Evolutionary conservation across 164 flowering plant genomes (phyloP).

Genomic region (Annona squamosa): DNA sequence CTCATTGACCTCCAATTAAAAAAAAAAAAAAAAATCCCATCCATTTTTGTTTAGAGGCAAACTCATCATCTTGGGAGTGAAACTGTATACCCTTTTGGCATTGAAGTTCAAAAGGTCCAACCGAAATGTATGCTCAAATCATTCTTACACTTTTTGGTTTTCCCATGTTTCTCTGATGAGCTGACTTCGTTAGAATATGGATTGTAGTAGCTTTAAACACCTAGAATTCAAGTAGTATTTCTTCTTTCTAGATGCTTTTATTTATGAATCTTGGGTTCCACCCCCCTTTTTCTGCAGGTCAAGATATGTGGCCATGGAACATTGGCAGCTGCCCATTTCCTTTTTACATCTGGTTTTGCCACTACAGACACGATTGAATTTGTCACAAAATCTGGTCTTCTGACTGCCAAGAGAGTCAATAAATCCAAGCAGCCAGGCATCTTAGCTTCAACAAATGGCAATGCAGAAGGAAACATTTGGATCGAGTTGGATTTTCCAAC

Average conservation of each 20-base stretch:
- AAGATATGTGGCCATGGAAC: constrained; percentile 26
- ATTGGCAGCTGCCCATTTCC: constrained; percentile 29
- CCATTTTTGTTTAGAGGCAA: too few relatives aligned
- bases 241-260: neutral
- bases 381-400: constrained; percentile 56
- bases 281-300: constrained; percentile 16
- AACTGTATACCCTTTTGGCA: too few relatives aligned
- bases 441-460: constrained; percentile 20
- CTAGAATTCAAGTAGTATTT: neutral
- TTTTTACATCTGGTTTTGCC: constrained; percentile 44
- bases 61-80: too few relatives aligned
- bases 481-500: constrained; percentile 74
- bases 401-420: constrained; percentile 48
- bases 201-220: too few relatives aligned
- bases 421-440: constrained; percentile 9
- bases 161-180: too few relatives aligned
- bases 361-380: constrained; percentile 45
- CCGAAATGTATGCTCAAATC: too few relatives aligned
- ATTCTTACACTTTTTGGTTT: too few relatives aligned
- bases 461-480: constrained; percentile 16
- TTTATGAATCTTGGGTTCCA: neutral
- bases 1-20: too few relatives aligned
- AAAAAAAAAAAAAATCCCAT: too few relatives aligned
- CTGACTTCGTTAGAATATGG: too few relatives aligned
- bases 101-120: too few relatives aligned